Conservation (phyloP, 2,329 filamentous ascomycete genomes). For the Camptophora hylomeconis region DNA sequence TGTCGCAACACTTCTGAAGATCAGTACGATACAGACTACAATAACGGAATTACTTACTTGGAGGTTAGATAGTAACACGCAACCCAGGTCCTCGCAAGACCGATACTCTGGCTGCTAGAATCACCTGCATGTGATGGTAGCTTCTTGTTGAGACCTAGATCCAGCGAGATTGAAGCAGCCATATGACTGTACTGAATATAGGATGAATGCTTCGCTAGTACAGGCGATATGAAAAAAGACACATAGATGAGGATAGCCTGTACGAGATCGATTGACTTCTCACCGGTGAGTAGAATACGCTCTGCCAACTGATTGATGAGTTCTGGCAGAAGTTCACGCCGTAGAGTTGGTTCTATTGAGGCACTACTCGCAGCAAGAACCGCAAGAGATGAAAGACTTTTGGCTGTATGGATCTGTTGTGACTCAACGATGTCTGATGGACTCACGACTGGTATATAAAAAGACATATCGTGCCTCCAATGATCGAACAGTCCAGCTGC, state of each 20-base stretch:
- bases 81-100: slow-evolving; percentile 45
- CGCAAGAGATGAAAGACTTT: slow-evolving; percentile 47
- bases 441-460: slow-evolving; percentile 44
- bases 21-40: neutral
- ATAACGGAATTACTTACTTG: slow-evolving; percentile 24
- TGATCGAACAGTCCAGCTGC: slow-evolving; percentile 42
- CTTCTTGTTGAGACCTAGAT: slow-evolving; percentile 52
- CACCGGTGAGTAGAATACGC: slow-evolving; percentile 57
- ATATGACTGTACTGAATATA: slow-evolving; percentile 79
- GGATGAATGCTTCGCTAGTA: slow-evolving; percentile 71
- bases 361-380: slow-evolving; percentile 42
- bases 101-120: slow-evolving; percentile 42
- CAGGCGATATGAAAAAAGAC: slow-evolving; percentile 78
- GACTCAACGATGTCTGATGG: slow-evolving; percentile 41
- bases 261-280: slow-evolving; percentile 71
- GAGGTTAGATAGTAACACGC: slow-evolving; percentile 48
- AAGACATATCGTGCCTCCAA: slow-evolving; percentile 41
- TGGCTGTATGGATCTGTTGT: slow-evolving; percentile 39
- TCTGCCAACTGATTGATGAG: slow-evolving; percentile 62
- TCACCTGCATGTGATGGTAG: slow-evolving; percentile 24
- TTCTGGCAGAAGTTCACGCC: slow-evolving; percentile 51
- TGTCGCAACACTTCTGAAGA: slow-evolving; percentile 34
- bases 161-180: slow-evolving; percentile 67
- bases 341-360: slow-evolving; percentile 36
- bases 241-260: slow-evolving; percentile 62